Evolutionary conservation across 192 early-diverging fungal genomes (phyloP), one percentile per base, ranked within the genome.

Genomic region (Backusella tuberculispora): DNA sequence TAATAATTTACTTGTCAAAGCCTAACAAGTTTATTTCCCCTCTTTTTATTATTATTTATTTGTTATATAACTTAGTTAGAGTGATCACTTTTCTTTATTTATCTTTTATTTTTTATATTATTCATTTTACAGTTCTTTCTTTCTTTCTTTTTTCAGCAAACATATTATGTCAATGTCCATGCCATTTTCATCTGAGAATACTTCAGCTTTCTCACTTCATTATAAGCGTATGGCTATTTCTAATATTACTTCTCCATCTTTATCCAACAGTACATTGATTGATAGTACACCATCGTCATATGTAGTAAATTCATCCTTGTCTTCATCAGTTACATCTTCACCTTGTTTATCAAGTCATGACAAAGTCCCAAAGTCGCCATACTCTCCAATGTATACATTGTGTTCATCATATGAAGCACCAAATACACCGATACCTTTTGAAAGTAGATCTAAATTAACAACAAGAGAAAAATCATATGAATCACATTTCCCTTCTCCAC

Each of bases 161-260:
- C n/a, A 34, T 26, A 40, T 8, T 44, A 45, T 45, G 40, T 12
- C 21, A 44, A 24, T 29, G 15, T 17, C 41, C 19, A 69, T 69
- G 44, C 14, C 26, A 45, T 45, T 48, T 0, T 69, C 68, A 46
- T 69, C 45, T 13, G 44, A 38, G 8, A 12, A 24, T 45, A 9
- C 19, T 29, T 45, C 68, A 46, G 13, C 45, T 46, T 9, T 47
- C 24, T 21, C 53, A 26, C 63, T 44, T 53, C 56, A 69, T 43
- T 65, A 50, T 37, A 79, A 48, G 37, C 68, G 69, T 12, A 79
- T 79, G 78, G 73, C 78, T 21, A 79, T 79, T 53, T 79, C 78
- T 8, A 65, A 73, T 48, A 79, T 79, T 37, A 79, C 73, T 8
- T 72, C 73, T 2, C 78, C 78, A 10, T 66, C 48, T 21, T 24